Base-by-base conservation (phyloP, 768 basidiomycete genomes). In the Gymnopilus dilepis region DNA sequence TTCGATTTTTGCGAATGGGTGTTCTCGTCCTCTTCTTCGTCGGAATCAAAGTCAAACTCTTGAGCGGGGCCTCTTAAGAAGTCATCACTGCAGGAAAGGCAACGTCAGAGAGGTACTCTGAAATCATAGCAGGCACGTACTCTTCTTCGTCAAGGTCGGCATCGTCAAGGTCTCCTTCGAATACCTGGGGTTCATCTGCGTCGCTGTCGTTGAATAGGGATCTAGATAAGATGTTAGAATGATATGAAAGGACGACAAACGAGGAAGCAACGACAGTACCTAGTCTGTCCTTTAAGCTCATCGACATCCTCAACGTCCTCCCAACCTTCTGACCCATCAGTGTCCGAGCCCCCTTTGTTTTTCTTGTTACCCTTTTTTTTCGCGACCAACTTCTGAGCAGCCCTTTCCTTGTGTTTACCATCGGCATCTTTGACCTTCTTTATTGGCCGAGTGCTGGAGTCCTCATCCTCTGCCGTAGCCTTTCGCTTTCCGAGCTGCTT, bases 401-500 rank as follows among this genome's bases (percentile, higher is more conserved):
- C 40, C 72, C 67, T 60, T 64, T 68, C 68, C 70, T 80, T 72
- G 62, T 63, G 62, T 77, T 82, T 74, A 74, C 80, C 68, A 65
- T 69, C 51, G 67, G 70, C 37, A 62, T 80, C 80, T 73, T 82
- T 85, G 33, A 70, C 65, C 67, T 80, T 85, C 75, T 86, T 86
- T 5, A 72, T 66, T 26, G 84, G 82, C 38, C 80, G 70, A 34
- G 58, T 47, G 30, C 70, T 68, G 26, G 70, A 55, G 60, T 76
- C 74, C 56, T 73, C 77, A 52, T 77, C 76, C 6, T 77, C 78
- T 22, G 58, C 68, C 21, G 76, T 79, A 24, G 87, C 88, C 73
- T 92, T 94, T 42, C 92, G 88, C 72, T 94, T 94, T 40, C 89
- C 88, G 13, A 86, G 78, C 62, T 65, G 66, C 54, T 84, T 86